Conservation (phyloP, 495 filamentous ascomycete species). For the Penicillium desertorum region DNA sequence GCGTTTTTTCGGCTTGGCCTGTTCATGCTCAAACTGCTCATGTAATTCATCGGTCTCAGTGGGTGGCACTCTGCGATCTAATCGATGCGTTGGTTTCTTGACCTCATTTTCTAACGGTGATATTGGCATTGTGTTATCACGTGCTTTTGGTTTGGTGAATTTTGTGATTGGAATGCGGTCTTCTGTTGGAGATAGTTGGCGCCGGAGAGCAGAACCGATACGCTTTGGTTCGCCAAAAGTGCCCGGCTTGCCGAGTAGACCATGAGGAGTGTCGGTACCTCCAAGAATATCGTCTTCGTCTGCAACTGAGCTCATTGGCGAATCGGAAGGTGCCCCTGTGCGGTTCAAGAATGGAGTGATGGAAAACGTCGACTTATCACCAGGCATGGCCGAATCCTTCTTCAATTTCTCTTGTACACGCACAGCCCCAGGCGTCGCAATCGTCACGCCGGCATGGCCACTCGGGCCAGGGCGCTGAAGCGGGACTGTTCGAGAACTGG, state of each 20-base stretch:
- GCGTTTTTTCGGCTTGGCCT: slow-evolving; percentile 68
- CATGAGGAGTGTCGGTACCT: slow-evolving; percentile 4
- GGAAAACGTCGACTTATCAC: slow-evolving; percentile 87
- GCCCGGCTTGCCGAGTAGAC: neutral
- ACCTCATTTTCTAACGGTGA: slow-evolving; percentile 5
- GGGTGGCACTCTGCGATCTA: slow-evolving; percentile 5
- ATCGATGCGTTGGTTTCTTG: slow-evolving; percentile 10
- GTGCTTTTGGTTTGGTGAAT: slow-evolving; percentile 9
- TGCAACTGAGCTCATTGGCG: slow-evolving; percentile 37
- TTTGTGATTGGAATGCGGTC: slow-evolving; percentile 7
- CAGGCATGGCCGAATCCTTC: slow-evolving; percentile 56
- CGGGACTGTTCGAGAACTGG: slow-evolving; percentile 36
- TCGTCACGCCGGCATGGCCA: slow-evolving; percentile 49
- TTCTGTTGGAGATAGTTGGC: slow-evolving; percentile 6
- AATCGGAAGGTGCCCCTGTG: slow-evolving; percentile 54
- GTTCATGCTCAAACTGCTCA: slow-evolving; percentile 35
- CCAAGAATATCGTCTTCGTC: slow-evolving; percentile 30
- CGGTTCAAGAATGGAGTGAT: slow-evolving; percentile 91
- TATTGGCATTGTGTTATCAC: neutral
- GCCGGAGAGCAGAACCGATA: slow-evolving; percentile 11
- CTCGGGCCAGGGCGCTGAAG: slow-evolving; percentile 43
- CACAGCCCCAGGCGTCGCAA: slow-evolving; percentile 68
- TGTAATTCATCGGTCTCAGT: slow-evolving; percentile 9
- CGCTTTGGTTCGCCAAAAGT: neutral
- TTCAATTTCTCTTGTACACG: slow-evolving; percentile 54